Base-by-base conservation (phyloP, 495 filamentous ascomycete species). In the Podospora bellae-mahoneyi region DNA sequence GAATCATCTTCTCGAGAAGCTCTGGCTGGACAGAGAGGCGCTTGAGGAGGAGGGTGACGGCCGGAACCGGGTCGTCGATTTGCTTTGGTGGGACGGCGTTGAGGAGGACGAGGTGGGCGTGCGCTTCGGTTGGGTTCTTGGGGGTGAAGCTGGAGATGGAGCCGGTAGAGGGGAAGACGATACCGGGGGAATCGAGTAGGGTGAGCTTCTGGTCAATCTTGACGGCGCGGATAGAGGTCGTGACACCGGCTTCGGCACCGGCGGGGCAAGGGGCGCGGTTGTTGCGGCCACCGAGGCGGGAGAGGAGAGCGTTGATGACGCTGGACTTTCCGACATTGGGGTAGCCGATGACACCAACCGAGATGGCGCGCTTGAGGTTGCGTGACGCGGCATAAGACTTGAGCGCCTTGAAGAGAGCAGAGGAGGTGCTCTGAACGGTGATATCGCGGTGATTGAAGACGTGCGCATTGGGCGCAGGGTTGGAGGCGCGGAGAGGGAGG, bases 251-350 rank as follows among this genome's bases (percentile, higher is more conserved):
- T 79, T 97, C 94, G 55, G 94, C 93, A 28, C 94, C 94, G 1
- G 90, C 90, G 0, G 94, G 93, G 77, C 93, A 97, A 34, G 92
- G 91, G 23, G 86, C 85, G 48, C 77, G 77, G 10, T 81, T 75
- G 75, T 79, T 82, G 66, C 81, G 82, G 67, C 89, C 87, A 69
- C 91, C 90, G 39, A 97, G 81, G 59, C 92, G 89, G 39, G 92
- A 89, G 4, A 91, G 91, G 48, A 98, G 89, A 9, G 92, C 91
- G 77, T 98, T 98, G 85, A 98, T 97, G 69, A 98, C 92, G 60
- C 93, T 96, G 18, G 92, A 96, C 80, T 98, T 98, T 77, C 94
- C 94, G 69, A 97, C 94, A 79, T 98, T 98, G 68, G 94, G 94
- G 80, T 97, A 97, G 56, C 94, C 94, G 74, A 98, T 94, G 60